Evolutionary conservation across 1,284 basidiomycete genomes (phyloP), one percentile per base, ranked within the genome.

Genomic region (Cryptococcus jaspeensis): DNA sequence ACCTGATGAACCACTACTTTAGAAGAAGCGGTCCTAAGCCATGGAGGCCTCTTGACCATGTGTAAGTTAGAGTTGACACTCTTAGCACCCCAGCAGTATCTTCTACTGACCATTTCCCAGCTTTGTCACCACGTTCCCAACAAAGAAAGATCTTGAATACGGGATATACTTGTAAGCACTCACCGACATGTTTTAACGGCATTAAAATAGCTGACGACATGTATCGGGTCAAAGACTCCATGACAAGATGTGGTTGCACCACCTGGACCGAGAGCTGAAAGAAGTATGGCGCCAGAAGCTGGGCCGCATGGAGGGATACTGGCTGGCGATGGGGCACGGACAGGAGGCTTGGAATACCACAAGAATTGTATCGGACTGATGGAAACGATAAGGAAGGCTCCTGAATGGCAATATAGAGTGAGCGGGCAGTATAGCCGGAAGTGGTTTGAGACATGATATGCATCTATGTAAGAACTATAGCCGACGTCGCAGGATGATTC

Each of bases 261-360:
- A 46, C 15, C 23, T 50, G 7, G 57, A 59, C 11, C 20, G 37
- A n/a, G 50, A 43, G 20, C 42, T 63, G 2, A 40, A 18, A 6
- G 53, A 49, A 13, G 32, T 58, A 2, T 63, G 52, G 58, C 44
- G 49, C 3, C 38, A 46, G 36, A 54, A 50, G 18, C 18, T 63
- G 2, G 61, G 61, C 12, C 47, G 59, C 35, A 58, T 60, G 61
- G 43, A 53, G 42, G 55, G 56, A 2, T 58, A 57, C 36, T 54
- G 48, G 46, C 12, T 49, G 22, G 55, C 47, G 8, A 49, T 23
- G 25, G 28, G 42, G 3, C 25, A 22, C 18, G 42, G 42, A 1
- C 20, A 18, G 18, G 42, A 43, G 42, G 20, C 42, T 1, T 43
- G 42, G 42, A 43, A 43, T 20, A 43, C n/a, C n/a, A n/a, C n/a